Conservation (phyloP, 805 yeast species). For the Myxozyma neglecta region DNA sequence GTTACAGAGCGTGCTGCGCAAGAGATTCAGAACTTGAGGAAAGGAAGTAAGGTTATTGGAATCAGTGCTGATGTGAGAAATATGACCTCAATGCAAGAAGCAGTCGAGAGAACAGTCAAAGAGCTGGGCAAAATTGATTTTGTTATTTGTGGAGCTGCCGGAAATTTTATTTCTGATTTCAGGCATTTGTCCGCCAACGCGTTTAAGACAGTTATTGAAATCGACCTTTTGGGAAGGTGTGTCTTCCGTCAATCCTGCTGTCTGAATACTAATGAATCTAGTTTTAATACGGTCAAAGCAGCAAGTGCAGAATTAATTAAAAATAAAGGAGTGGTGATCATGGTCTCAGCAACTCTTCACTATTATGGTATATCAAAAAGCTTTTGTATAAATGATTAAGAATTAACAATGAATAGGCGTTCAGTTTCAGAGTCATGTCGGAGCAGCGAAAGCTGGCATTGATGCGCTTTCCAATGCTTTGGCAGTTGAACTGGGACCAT, state of each 20-base stretch:
- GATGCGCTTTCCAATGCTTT: slow-evolving; percentile 82
- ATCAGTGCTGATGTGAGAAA: slow-evolving; percentile 78
- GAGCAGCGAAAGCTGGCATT: slow-evolving; percentile 94
- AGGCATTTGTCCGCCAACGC: slow-evolving; percentile 79
- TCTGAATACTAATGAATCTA: background rate
- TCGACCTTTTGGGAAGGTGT: slow-evolving; percentile 81
- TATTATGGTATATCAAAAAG: slow-evolving; percentile 56
- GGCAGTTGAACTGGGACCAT: slow-evolving; percentile 89
- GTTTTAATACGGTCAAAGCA: slow-evolving; percentile 79
- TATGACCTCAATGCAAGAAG: slow-evolving; percentile 55
- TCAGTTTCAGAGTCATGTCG: slow-evolving; percentile 86
- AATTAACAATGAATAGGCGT: slow-evolving; percentile 39
- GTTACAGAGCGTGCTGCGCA: slow-evolving; percentile 68
- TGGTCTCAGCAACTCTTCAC: slow-evolving; percentile 87
- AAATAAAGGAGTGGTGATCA: slow-evolving; percentile 64
- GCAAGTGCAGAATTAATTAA: slow-evolving; percentile 61
- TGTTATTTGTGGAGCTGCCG: slow-evolving; percentile 95
- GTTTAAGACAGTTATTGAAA: slow-evolving; percentile 81
- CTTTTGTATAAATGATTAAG: background rate
- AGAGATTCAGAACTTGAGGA: slow-evolving; percentile 59
- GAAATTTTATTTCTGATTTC: slow-evolving; percentile 82
- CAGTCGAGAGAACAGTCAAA: slow-evolving; percentile 64
- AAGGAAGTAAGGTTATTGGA: slow-evolving; percentile 68
- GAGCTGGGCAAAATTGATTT: slow-evolving; percentile 77
- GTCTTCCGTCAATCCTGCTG: background rate